These are phyloP conservation scores for Amanita rubescens DNA, from an alignment of 768 basidiomycete genomes.

Conservation along the genomic window DNA sequence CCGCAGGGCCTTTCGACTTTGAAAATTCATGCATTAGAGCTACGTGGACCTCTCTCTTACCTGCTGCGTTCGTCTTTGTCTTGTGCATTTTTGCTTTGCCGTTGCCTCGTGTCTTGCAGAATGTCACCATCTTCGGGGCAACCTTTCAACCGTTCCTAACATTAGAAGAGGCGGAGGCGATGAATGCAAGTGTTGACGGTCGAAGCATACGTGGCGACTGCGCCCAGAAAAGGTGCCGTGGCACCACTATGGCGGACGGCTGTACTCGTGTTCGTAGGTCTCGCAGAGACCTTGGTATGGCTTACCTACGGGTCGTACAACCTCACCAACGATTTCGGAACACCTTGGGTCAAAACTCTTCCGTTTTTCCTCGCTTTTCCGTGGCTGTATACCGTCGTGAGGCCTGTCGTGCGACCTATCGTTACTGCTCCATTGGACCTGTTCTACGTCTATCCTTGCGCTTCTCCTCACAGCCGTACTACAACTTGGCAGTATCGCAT, in stretches of 20 bases:
- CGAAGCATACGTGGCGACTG: constrained; percentile 15
- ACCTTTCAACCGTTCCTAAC: constrained; percentile 39
- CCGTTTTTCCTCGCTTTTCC: constrained; percentile 42
- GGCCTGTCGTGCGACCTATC: constrained; percentile 44
- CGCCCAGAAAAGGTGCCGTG: constrained; percentile 12
- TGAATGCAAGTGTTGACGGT: constrained; percentile 23
- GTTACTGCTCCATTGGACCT: constrained; percentile 59
- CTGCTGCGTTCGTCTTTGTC: constrained; percentile 37
- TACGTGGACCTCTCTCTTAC: constrained; percentile 44
- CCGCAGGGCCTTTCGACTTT: constrained; percentile 34
- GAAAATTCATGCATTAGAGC: constrained; percentile 38
- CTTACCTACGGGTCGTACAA: constrained; percentile 50
- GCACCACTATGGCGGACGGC: constrained; percentile 56
- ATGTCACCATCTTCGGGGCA: constrained; percentile 18
- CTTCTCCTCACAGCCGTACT: constrained; percentile 41
- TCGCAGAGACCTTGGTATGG: constrained; percentile 53
- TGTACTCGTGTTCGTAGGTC: constrained; percentile 47
- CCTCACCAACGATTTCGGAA: constrained; percentile 28
- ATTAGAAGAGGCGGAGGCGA: constrained; percentile 49
- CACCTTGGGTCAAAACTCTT: constrained; percentile 27
- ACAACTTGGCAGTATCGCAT: constrained; percentile 47
- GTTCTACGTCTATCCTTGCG: constrained; percentile 45
- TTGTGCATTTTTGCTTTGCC: constrained; percentile 33
- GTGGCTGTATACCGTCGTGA: constrained; percentile 62
- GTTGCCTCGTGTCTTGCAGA: constrained; percentile 18